Evolutionary conservation across 2,329 filamentous ascomycete genomes (phyloP), one percentile per base, ranked within the genome.

Genomic region (Xylariaceae sp.): DNA sequence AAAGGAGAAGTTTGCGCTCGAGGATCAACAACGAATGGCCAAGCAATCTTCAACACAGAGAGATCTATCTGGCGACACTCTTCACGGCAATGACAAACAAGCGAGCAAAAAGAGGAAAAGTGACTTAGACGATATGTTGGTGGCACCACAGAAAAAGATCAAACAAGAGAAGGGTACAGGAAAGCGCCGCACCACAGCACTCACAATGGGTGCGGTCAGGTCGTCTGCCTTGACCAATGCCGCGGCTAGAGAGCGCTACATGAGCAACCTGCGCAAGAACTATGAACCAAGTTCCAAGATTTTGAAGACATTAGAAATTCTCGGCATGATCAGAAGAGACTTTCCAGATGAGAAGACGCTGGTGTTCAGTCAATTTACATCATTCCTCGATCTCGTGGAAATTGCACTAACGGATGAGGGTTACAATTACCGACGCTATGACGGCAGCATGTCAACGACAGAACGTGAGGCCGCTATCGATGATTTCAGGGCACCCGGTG

Each of bases 311-410:
- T 56, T 65, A 53, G 55, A 61, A 22, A 33, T 65, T 22, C 43
- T 65, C 4, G 16, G 32, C n/a, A 44, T 39, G 14, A 61, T 64
- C 19, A 51, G 54, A n/a, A 37, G 54, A 12, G 46, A 58, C 14
- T 44, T 57, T 10, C 55, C 59, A 3, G 4, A 42, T 4, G 61
- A 61, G 40, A 65, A 65, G 44, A 63, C 58, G 3, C 54, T 65
- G 1, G 40, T 65, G 16, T 65, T 65, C 40, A 64, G 61, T 29
- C 52, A 62, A 14, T 65, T 60, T 52, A 63, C 62, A 1, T 65
- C 63, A 2, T 65, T 65, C 46, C 55, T 65, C 22, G 63, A 64
- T 20, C 40, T 64, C 1, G 56, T 65, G 6, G 61, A 65, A 50
- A 56, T 64, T 11, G 58, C 62, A 4, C 49, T 65, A 23, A 47